Base-by-base conservation (phyloP, 225 moss, liverwort and hornwort genomes). In the Rhytidiadelphus loreus region DNA sequence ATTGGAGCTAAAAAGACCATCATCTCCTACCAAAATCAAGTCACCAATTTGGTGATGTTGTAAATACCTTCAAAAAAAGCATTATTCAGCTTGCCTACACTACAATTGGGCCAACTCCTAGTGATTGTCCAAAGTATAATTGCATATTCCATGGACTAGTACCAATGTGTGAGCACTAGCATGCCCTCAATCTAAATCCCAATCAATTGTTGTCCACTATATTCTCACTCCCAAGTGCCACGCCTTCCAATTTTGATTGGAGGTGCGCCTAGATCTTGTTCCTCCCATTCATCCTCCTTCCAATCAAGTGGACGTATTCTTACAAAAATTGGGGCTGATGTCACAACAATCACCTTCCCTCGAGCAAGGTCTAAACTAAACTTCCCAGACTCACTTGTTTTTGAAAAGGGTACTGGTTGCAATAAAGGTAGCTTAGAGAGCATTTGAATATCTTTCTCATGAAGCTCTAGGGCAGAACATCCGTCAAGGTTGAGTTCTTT, bases 311-410 rank as follows among this genome's bases (percentile, higher is more conserved):
- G 48, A 48, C 11, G 48, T 48, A 48, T 48, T 11, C 14, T 41
- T 17, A 5, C 26, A 26, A 26, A 4, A 3, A 16, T 8, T 16
- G 16, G 32, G 32, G 8, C 0, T 11, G 24, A 5, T 32, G 2
- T 5, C 11, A 48, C 48, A 48, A 68, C 2, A 0, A 68, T 22
- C 3, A 68, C n/a, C n/a, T 68, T 68, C 2, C 5, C 1, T n/a
- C 7, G n/a, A n/a, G 0, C 2, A 68, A 68, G 13, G 22, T 22
- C 68, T n/a, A 68, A 66, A 12, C 0, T n/a, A 0, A 66, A 21
- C 6, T 1, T 28, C 0, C 3, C 3, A 0, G 0, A 0, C 1
- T 33, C 2, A 7, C 2, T 6, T 30, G 4, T 1, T 24, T 15
- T 3, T 15, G 3, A 43, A 46, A 77, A 20, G 8, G 14, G 22